These are phyloP conservation scores for Arxiozyma bovina DNA, from an alignment of 1,139 yeast species.

Conservation along the genomic window DNA sequence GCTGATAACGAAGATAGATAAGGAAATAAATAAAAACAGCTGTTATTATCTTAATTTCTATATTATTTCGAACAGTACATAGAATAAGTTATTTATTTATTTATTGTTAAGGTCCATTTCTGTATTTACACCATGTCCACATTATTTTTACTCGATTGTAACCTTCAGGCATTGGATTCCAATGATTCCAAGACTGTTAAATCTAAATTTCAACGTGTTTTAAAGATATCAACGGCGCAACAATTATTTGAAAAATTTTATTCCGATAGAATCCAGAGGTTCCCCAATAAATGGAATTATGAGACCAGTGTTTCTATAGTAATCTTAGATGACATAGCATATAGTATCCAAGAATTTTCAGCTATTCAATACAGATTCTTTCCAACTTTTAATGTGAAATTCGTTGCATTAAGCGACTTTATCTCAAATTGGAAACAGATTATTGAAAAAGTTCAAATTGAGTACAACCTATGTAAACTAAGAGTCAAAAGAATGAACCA, in stretches of 20 bases:
- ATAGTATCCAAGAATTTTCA: slow-evolving; percentile 11
- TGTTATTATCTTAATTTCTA: too few relatives aligned
- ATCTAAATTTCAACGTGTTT: slow-evolving; percentile 3
- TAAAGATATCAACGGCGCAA: slow-evolving; percentile 6
- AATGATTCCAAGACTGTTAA: not conserved
- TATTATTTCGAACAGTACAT: too few relatives aligned
- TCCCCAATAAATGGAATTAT: slow-evolving; percentile 13
- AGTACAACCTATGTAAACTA: slow-evolving; percentile 7
- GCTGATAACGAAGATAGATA: not conserved
- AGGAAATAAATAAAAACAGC: too few relatives aligned
- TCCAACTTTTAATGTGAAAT: slow-evolving; percentile 19
- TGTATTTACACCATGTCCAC: slow-evolving; percentile 10
- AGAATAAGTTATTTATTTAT: too few relatives aligned
- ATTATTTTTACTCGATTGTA: slow-evolving; percentile 10
- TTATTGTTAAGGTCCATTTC: not conserved
- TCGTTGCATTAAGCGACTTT: not conserved
- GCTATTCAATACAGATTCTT: slow-evolving; percentile 14
- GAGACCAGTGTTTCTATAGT: slow-evolving; percentile 15
- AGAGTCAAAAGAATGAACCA: slow-evolving; percentile 19
- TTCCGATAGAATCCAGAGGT: slow-evolving; percentile 11
- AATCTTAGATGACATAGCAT: slow-evolving; percentile 5
- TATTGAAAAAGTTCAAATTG: not conserved
- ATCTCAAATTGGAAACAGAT: not conserved
- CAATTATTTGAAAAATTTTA: slow-evolving; percentile 10
- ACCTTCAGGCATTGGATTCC: not conserved